These are phyloP conservation scores for Paecilomyces sp. DNA, from an alignment of 2,329 filamentous ascomycete species.

Conservation along the genomic window DNA sequence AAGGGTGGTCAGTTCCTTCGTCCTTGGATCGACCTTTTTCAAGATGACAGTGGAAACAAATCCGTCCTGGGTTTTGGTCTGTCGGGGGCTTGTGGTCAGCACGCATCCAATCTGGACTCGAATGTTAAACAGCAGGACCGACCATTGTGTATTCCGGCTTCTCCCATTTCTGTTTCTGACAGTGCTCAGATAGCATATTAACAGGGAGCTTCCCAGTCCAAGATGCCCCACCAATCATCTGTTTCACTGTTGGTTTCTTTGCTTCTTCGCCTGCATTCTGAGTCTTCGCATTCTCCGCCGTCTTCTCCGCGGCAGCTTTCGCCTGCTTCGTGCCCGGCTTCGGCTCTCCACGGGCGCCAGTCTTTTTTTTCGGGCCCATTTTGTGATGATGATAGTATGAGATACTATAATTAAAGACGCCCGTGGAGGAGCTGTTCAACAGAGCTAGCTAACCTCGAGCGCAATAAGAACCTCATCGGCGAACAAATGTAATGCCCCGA, in stretches of 20 bases:
- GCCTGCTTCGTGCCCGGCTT: constrained; percentile 35
- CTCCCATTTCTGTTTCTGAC: constrained; percentile 91
- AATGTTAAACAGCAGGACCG: constrained; percentile 14
- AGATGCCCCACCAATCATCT: constrained; percentile 86
- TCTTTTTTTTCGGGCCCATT: constrained; percentile 38
- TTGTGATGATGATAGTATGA: constrained; percentile 5
- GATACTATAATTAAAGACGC: constrained; percentile 7
- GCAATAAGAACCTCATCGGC: neutral
- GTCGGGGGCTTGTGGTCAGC: neutral
- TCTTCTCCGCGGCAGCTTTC: constrained; percentile 30
- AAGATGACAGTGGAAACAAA: constrained; percentile 77
- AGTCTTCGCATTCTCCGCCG: constrained; percentile 21
- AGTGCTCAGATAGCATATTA: constrained; percentile 88
- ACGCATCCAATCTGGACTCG: neutral
- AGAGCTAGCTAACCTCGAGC: neutral
- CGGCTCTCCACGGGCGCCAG: constrained; percentile 29
- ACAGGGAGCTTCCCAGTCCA: constrained; percentile 97
- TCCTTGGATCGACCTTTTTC: constrained; percentile 68
- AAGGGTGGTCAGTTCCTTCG: constrained; percentile 64
- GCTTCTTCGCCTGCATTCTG: constrained; percentile 36
- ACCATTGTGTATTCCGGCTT: constrained; percentile 85
- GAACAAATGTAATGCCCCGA: neutral
- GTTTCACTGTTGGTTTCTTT: constrained; percentile 58
- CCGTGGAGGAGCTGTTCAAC: constrained; percentile 13
- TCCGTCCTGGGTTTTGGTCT: constrained; percentile 63